phyloP scores from a whole-genome alignment of 2,329 filamentous ascomycete species.

The Iodosphaeria phyllophila region DNA sequence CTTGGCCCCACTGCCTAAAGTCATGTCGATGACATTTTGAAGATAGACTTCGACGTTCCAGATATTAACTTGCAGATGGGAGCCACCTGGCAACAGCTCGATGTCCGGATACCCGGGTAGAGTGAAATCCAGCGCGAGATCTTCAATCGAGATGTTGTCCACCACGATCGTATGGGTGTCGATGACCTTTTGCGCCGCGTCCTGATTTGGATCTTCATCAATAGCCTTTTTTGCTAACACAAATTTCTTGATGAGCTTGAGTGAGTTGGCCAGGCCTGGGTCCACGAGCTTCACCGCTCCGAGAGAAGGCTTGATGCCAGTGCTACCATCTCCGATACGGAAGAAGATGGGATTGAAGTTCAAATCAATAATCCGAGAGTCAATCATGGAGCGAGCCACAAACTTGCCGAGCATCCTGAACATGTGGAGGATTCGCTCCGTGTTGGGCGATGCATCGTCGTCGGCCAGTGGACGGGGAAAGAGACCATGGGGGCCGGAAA shows the following conservation, averaged over 20 bases:
- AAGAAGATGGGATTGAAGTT: slow-evolving; percentile 98
- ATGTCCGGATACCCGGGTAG: slow-evolving; percentile 79
- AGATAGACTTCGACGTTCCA: slow-evolving; percentile 84
- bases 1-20: slow-evolving; percentile 72
- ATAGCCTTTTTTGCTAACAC: slow-evolving; percentile 66
- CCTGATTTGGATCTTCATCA: slow-evolving; percentile 49
- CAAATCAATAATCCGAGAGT: slow-evolving; percentile 92
- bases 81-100: slow-evolving; percentile 60
- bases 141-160: slow-evolving; percentile 63
- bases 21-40: slow-evolving; percentile 79
- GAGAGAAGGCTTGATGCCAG: slow-evolving; percentile 59
- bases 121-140: slow-evolving; percentile 85
- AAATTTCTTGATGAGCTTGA: slow-evolving; percentile 78
- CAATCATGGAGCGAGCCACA: slow-evolving; percentile 93
- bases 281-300: slow-evolving; percentile 84
- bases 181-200: slow-evolving; percentile 48
- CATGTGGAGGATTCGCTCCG: slow-evolving; percentile 71
- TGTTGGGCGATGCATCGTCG: slow-evolving; percentile 59
- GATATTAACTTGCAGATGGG: slow-evolving; percentile 60
- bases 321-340: slow-evolving; percentile 61
- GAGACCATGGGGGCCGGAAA: slow-evolving; percentile 65
- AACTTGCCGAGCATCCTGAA: slow-evolving; percentile 95
- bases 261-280: slow-evolving; percentile 63
- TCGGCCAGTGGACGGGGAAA: slow-evolving; percentile 84
- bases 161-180: slow-evolving; percentile 53